Evolutionary conservation across 2,329 filamentous ascomycete genomes (phyloP).

Genomic region (Lasiodiplodia theobromae): DNA sequence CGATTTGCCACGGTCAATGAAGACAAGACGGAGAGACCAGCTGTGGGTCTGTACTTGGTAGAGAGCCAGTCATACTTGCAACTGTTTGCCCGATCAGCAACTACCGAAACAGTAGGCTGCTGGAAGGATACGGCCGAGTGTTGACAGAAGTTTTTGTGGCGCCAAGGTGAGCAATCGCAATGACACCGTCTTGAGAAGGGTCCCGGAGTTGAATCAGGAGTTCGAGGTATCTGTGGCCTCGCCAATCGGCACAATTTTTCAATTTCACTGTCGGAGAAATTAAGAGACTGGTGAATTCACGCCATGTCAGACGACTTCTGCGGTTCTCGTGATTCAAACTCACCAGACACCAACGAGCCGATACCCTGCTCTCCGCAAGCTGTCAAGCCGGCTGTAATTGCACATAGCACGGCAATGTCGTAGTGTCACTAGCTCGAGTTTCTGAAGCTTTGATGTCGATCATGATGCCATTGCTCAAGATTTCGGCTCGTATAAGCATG

Average conservation of each 20-base stretch:
- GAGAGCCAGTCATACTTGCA: background rate
- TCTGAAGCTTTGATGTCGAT: background rate
- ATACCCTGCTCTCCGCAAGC: no score
- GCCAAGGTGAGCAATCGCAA: background rate
- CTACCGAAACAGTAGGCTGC: background rate
- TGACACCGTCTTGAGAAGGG: background rate
- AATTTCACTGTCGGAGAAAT: background rate
- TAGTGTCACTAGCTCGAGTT: background rate
- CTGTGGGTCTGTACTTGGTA: background rate
- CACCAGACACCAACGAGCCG: no score
- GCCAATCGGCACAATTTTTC: background rate
- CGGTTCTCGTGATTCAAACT: no score
- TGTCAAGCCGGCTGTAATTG: no score
- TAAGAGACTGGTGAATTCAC: background rate
- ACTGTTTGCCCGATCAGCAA: background rate
- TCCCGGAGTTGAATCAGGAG: background rate
- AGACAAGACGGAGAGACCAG: background rate
- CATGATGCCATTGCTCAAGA: background rate
- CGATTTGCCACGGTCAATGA: background rate
- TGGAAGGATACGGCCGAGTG: background rate
- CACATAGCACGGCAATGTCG: no score
- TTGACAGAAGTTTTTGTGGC: background rate
- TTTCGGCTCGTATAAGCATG: slow-evolving; percentile 75
- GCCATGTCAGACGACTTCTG: no score
- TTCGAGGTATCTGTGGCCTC: background rate